Conservation (phyloP, 1,284 basidiomycete species). For the Cryptococcus amylolentus region DNA sequence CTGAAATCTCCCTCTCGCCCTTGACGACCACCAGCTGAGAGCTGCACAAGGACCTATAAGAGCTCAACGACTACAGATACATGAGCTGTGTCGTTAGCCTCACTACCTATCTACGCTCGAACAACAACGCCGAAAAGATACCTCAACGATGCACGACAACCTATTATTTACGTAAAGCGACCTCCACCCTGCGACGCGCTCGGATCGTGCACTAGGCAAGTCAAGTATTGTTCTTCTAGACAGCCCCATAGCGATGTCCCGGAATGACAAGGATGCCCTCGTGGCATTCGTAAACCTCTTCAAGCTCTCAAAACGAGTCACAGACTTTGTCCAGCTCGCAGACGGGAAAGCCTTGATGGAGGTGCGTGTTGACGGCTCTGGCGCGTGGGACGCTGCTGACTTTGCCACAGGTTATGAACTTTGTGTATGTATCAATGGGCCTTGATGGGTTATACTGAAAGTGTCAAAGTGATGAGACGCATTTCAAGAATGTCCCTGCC, state of each 20-base stretch:
- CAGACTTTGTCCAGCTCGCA: conserved; percentile 37
- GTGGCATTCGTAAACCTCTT: conserved; percentile 45
- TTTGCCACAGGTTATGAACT: conserved; percentile 21
- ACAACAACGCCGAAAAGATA: too few species aligned
- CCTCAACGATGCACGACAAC: too few species aligned
- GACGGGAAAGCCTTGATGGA: conserved; percentile 46
- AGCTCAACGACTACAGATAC: too few species aligned
- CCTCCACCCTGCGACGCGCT: conserved; percentile 10
- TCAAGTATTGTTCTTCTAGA: neutral
- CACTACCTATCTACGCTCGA: too few species aligned
- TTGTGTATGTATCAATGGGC: conserved; percentile 16
- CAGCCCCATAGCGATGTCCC: conserved; percentile 14
- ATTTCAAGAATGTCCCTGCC: conserved; percentile 37
- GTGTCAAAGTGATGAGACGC: conserved; percentile 25
- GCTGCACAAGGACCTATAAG: too few species aligned
- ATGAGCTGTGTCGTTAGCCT: too few species aligned
- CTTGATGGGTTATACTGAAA: neutral
- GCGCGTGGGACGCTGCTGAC: neutral
- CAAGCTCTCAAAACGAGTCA: conserved; percentile 29
- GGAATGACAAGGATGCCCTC: conserved; percentile 42
- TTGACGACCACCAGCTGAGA: too few species aligned
- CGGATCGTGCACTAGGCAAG: neutral
- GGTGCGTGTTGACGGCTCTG: conserved; percentile 20
- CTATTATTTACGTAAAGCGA: conserved; percentile 8
- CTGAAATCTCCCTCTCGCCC: too few species aligned